Base-by-base conservation (phyloP, 352 stramenopile genomes). In the Phytophthora pluvialis region DNA sequence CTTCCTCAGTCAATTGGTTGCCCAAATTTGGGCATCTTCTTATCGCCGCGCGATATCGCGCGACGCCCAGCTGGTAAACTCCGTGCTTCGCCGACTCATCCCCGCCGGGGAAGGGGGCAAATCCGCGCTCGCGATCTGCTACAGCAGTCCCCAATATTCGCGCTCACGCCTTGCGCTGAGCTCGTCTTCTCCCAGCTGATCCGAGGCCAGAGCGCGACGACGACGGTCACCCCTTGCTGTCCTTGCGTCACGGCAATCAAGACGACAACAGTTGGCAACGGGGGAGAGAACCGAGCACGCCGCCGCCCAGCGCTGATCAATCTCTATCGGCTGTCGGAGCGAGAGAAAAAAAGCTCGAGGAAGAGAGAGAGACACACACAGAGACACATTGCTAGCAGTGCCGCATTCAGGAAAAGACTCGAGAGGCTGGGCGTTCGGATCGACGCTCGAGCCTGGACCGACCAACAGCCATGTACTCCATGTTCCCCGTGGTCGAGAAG, bases 401-500 rank as follows among this genome's bases (percentile, higher is more conserved):
- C 28, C 11, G 18, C 63, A 71, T 67, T 71, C 53, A 58, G 63
- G 56, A 71, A 69, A 71, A 67, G 33, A 57, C 61, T 60, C 9
- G 7, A 45, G 53, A 25, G 13, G 45, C 47, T 18, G 16, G 40
- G 40, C 36, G 12, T 28, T 51, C 36, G 26, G 32, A 51, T 26
- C 32, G 54, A 47, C 39, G 40, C 12, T 44, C 13, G 32, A 3
- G 39, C 12, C 28, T 53, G 46, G 13, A 52, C 46, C 21, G 31
- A n/a, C 36, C 39, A 18, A 48, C 47, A 49, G 45, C 32, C 36
- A 75, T 80, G 65, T 88, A 84, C 65, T 91, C 84, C 44, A 91
- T 95, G 81, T 94, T 94, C 74, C 83, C 82, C 52, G 80, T 91
- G 55, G 85, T 95, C 35, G 85, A 94, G 71, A 94, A 94, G 71